Conservation (phyloP, 768 basidiomycete species). For the Suillus clintonianus region DNA sequence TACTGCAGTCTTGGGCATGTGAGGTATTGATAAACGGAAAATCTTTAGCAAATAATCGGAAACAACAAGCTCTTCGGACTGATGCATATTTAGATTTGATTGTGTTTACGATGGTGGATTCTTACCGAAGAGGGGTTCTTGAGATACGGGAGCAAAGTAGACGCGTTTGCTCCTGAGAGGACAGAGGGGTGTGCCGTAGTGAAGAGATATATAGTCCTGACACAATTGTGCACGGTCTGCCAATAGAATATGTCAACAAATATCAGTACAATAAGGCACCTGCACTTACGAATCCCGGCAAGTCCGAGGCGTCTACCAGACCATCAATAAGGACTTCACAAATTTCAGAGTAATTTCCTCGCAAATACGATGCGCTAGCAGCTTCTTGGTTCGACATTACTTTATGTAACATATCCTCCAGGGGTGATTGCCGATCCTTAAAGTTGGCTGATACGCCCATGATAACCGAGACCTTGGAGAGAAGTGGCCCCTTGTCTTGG, state of each 20-base stretch:
- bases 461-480: conserved; percentile 74
- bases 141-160: conserved; percentile 86
- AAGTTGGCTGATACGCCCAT: conserved; percentile 85
- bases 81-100: neutral
- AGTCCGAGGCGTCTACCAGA: conserved; percentile 81
- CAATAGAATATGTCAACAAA: conserved; percentile 6
- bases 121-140: conserved; percentile 76
- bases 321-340: conserved; percentile 86
- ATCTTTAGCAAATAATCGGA: conserved; percentile 89
- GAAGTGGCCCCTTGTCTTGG: conserved; percentile 55
- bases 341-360: conserved; percentile 74
- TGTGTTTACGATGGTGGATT: neutral
- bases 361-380: conserved; percentile 51
- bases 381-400: conserved; percentile 77
- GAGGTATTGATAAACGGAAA: conserved; percentile 81
- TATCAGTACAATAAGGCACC: neutral
- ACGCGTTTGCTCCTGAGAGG: conserved; percentile 82
- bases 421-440: conserved; percentile 78
- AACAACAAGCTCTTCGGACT: conserved; percentile 83
- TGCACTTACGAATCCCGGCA: conserved; percentile 73
- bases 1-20: conserved; percentile 86
- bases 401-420: conserved; percentile 84
- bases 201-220: conserved; percentile 84
- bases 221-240: conserved; percentile 81
- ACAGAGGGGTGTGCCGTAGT: conserved; percentile 81